Percentiles rank a stretch among this genome's conserved stretches.
Evolutionary conservation across 176 grass and related monocot genomes (phyloP).

Genomic region (Olyra latifolia): DNA sequence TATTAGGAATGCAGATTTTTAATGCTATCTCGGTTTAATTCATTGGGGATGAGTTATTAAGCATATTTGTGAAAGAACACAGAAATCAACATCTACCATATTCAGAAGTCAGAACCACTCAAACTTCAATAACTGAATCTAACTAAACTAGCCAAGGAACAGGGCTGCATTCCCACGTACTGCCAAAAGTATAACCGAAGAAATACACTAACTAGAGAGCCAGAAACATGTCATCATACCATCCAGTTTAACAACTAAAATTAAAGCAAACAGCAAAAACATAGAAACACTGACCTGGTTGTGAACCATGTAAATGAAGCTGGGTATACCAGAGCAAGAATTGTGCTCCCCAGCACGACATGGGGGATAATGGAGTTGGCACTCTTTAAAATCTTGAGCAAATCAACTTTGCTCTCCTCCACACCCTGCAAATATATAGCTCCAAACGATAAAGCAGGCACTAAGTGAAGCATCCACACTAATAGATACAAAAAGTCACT

Average conservation of each 20-base stretch:
- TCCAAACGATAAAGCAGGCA: neutral
- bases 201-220: neutral
- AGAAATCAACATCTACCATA: neutral
- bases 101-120: neutral
- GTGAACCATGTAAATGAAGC: constrained; percentile 98
- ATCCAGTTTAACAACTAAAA: constrained; percentile 11
- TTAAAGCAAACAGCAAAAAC: neutral
- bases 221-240: neutral
- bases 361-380: constrained; percentile 86
- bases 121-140: neutral
- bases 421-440: constrained; percentile 43
- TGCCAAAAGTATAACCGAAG: neutral
- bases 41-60: neutral
- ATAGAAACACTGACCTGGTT: constrained; percentile 48
- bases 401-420: constrained; percentile 40
- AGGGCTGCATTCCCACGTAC: neutral
- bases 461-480: neutral
- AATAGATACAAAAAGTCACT: neutral
- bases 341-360: constrained; percentile 81
- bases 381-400: constrained; percentile 62
- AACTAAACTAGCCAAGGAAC: constrained; percentile 1
- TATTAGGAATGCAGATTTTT: neutral
- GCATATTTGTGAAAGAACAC: neutral
- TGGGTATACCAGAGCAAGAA: constrained; percentile 84
- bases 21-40: neutral